Evolutionary conservation across 2,329 filamentous ascomycete genomes (phyloP).

Genomic region (Aspergillus sp.): DNA sequence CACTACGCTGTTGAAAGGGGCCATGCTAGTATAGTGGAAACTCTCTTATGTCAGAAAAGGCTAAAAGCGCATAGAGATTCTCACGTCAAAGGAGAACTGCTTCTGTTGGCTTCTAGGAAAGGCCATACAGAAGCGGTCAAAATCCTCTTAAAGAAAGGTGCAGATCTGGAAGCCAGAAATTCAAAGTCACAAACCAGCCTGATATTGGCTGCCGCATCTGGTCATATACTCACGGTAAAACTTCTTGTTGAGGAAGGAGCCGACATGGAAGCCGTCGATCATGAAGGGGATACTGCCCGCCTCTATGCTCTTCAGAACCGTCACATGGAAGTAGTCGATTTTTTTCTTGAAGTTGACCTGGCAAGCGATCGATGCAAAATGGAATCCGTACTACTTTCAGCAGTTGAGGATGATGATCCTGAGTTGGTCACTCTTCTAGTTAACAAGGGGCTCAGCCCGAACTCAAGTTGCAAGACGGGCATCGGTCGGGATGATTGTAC

Average conservation of each 20-base stretch:
- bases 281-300: not conserved
- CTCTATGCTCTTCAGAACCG: not conserved
- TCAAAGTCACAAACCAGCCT: no score
- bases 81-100: no score
- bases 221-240: not conserved
- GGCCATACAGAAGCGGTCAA: no score
- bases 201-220: not conserved
- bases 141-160: no score
- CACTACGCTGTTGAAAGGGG: no score
- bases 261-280: not conserved
- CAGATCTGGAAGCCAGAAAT: no score
- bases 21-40: no score
- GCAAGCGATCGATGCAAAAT: not conserved
- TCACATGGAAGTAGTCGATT: not conserved
- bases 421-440: not conserved
- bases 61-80: no score
- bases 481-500: not conserved
- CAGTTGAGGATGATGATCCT: not conserved
- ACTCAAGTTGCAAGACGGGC: not conserved
- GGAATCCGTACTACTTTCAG: not conserved
- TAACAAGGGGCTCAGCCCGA: not conserved
- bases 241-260: not conserved
- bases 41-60: no score
- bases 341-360: not conserved
- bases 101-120: no score